Conservation (phyloP, 2,329 filamentous ascomycete species). For the Aspergillus felis region DNA sequence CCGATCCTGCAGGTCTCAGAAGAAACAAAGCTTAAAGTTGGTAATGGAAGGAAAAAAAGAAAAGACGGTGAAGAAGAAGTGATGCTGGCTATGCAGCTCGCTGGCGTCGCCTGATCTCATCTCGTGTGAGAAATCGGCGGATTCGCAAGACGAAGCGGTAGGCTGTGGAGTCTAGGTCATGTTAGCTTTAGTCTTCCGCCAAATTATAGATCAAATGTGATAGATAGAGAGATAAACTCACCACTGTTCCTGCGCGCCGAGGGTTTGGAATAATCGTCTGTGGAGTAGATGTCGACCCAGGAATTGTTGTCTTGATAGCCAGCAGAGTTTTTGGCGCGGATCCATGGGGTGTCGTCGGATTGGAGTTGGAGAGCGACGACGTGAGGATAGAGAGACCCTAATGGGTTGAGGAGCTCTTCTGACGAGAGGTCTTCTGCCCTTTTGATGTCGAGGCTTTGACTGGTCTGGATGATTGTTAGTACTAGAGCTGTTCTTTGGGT, state of each 20-base stretch:
- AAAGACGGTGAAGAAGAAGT: not conserved
- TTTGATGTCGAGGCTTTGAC: constrained; percentile 25
- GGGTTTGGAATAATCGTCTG: constrained; percentile 17
- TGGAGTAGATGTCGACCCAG: constrained; percentile 30
- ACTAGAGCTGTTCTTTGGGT: not conserved
- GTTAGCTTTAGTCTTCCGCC: constrained; percentile 7
- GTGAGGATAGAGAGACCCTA: constrained; percentile 35
- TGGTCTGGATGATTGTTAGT: constrained; percentile 14
- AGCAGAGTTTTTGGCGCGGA: constrained; percentile 23
- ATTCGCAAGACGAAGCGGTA: constrained; percentile 30
- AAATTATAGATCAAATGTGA: constrained; percentile 11
- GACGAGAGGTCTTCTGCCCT: constrained; percentile 19
- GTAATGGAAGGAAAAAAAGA: not conserved
- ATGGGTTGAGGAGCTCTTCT: constrained; percentile 29
- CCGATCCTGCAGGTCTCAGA: not conserved
- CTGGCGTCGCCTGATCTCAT: constrained; percentile 26
- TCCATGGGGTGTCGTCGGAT: constrained; percentile 25
- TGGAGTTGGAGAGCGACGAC: constrained; percentile 34
- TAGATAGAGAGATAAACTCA: constrained; percentile 14
- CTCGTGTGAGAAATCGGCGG: constrained; percentile 29
- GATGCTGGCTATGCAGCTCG: not conserved
- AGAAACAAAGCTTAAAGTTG: not conserved
- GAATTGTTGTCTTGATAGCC: constrained; percentile 28
- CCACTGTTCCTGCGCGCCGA: constrained; percentile 23
- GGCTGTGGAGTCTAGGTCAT: constrained; percentile 20